Percentiles rank a stretch among this genome's conserved stretches.
These are phyloP conservation scores for Xylaria sp. DNA, from an alignment of 2,329 filamentous ascomycete species.

Conservation along the genomic window DNA sequence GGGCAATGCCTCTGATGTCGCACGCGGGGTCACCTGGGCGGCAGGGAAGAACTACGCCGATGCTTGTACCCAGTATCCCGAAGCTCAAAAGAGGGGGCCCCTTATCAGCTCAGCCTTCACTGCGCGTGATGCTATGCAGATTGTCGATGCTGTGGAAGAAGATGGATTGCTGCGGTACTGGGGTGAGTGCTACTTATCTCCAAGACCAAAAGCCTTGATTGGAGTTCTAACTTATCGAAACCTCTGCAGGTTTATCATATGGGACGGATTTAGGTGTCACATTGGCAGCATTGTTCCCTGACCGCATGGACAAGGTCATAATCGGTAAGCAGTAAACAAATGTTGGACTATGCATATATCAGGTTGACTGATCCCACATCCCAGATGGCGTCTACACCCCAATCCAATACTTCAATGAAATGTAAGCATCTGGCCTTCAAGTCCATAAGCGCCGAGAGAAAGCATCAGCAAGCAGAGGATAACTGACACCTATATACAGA, in stretches of 20 bases:
- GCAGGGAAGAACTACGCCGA: slow-evolving; percentile 28
- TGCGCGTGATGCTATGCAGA: slow-evolving; percentile 47
- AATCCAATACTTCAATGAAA: slow-evolving; percentile 42
- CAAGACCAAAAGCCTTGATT: no score
- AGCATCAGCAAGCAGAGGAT: neutral
- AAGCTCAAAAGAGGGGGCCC: slow-evolving; percentile 33
- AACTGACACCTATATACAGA: neutral
- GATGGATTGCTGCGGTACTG: slow-evolving; percentile 47
- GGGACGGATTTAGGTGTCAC: slow-evolving; percentile 48
- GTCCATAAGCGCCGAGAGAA: neutral
- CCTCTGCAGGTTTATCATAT: slow-evolving; percentile 46
- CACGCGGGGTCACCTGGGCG: slow-evolving; percentile 30
- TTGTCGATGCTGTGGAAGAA: slow-evolving; percentile 46
- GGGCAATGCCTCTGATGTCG: slow-evolving; percentile 30
- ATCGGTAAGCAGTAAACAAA: slow-evolving; percentile 43
- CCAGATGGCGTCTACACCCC: slow-evolving; percentile 35
- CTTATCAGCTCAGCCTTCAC: slow-evolving; percentile 43
- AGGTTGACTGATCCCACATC: neutral
- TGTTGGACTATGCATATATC: neutral
- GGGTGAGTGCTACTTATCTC: slow-evolving; percentile 34
- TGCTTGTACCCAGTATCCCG: slow-evolving; percentile 33
- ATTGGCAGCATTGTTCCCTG: slow-evolving; percentile 50
- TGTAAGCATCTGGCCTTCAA: slow-evolving; percentile 17
- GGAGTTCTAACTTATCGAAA: slow-evolving; percentile 13
- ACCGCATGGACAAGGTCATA: slow-evolving; percentile 46